Base-by-base conservation (phyloP, 768 basidiomycete species). In the Kwoniella sp. region DNA sequence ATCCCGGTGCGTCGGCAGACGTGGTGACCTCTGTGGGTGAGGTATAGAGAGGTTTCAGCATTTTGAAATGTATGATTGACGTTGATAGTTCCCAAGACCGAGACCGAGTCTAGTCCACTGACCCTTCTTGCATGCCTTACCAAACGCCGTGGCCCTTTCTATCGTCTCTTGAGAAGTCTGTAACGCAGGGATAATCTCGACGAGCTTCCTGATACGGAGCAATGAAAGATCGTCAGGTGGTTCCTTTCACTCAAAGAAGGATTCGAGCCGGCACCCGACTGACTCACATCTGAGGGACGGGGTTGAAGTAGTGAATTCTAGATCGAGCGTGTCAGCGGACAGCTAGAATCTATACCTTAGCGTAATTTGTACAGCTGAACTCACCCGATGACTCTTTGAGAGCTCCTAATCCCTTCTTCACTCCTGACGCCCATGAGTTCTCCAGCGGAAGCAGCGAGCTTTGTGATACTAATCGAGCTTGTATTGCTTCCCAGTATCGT, bases 231-330 rank as follows among this genome's bases (percentile, higher is more conserved):
- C 47, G 51, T 34, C 22, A 54, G 38, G 17, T 29, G 31, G 34
- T 52, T 31, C 45, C n/a, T n/a, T n/a, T n/a, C n/a, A n/a, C n/a
- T n/a, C n/a, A 5, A 63, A 23, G 34, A 23, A 25, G 48, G 37
- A n/a, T 30, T 20, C 12, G 50, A n/a, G 12, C 17, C n/a, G n/a
- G n/a, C n/a, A n/a, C n/a, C n/a, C n/a, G n/a, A n/a, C 52, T 54
- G 38, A 70, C 86, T 56, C 75, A 91, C 93, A 96, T 96, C 31
- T 95, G 90, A 2, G 94, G 94, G 3, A 96, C 94, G 3, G 94
- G 94, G 75, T 97, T 95, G 83, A 96, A 95, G 84, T 93, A 96
- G 79, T 95, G 93, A 47, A 95, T 83, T 89, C 91, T 92, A 57
- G 15, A 25, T 61, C 61, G 45, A 55, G 45, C 41, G 17, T 4